Evolutionary conservation across 2,329 filamentous ascomycete species (phyloP), one percentile per base, ranked within the genome.

Genomic region (Beauveria medogensis): DNA sequence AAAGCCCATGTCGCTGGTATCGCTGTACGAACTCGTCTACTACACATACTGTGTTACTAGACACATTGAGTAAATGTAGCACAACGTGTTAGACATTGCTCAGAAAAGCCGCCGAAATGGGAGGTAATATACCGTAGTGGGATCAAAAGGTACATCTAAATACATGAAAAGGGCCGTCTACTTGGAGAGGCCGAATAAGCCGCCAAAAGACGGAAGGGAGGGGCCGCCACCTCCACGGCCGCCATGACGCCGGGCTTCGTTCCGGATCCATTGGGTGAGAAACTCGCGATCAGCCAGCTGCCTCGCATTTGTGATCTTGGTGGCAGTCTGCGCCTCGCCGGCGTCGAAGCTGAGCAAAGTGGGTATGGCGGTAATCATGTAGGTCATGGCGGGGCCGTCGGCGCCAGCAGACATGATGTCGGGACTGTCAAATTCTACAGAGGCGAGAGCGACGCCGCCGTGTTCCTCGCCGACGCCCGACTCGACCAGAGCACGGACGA

Each of bases 351-450:
- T 79, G 54, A 86, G 72, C 61, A 87, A 70, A 9, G 82, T 85
- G 26, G 83, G 83, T 63, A 85, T 75, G 18, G 77, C 77, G 28
- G 76, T 82, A 66, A 86, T 82, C 80, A 83, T 82, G 69, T 84
- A 86, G 7, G 75, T 77, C 67, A 79, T 73, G 7, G 80, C 80
- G 20, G 84, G 68, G 63, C 67, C 71, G 16, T 71, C 68, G 43
- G 66, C 65, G 24, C 67, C 67, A 8, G 54, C 54, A 1, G 70
- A 69, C 80, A 83, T 82, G 63, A 84, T 75, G 68, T 86, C 84
- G 1, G 81, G 80, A 5, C 79, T 76, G 67, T 86, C 84, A 63
- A 79, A 82, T 68, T 85, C 81, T 62, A 86, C 75, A 30, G 77
- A 74, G 62, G 76, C 79, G 62, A 78, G 80, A n/a, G 73, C 75